Conservation (phyloP, 345 rosid genomes). For the Salix suchowensis region DNA sequence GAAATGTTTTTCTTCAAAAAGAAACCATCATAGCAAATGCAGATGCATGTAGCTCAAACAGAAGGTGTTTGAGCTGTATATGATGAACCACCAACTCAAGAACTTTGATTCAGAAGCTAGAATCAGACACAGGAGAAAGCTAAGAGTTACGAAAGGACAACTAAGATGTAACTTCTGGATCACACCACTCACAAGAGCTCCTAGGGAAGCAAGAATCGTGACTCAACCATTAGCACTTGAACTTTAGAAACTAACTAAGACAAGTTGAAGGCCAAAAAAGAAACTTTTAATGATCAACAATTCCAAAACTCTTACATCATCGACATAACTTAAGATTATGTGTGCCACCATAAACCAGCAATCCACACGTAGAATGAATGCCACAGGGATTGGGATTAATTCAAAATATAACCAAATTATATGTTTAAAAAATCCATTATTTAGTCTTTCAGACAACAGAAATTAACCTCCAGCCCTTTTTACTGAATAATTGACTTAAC, state of each 20-base stretch:
- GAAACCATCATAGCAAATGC: background rate
- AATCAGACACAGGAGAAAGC: background rate
- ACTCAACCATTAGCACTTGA: background rate
- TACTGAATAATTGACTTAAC: background rate
- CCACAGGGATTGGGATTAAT: background rate
- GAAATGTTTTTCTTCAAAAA: too few species aligned
- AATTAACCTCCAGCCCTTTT: background rate
- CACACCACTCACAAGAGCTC: background rate
- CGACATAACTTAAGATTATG: background rate
- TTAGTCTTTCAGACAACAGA: background rate
- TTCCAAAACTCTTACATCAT: background rate
- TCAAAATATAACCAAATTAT: background rate
- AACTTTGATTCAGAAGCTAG: conserved; percentile 1
- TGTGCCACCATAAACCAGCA: background rate
- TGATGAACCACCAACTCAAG: background rate
- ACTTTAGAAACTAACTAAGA: background rate
- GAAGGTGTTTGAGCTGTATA: background rate
- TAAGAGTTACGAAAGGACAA: background rate
- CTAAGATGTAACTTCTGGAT: background rate
- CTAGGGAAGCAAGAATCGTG: background rate
- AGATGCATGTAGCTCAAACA: background rate
- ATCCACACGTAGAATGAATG: background rate
- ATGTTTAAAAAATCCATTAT: background rate
- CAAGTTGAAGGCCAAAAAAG: background rate
- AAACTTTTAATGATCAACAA: background rate